Percentiles rank a stretch among this genome's conserved stretches.
Evolutionary conservation across 1,284 basidiomycete genomes (phyloP).

Genomic region (Apiotrichum brassicae): DNA sequence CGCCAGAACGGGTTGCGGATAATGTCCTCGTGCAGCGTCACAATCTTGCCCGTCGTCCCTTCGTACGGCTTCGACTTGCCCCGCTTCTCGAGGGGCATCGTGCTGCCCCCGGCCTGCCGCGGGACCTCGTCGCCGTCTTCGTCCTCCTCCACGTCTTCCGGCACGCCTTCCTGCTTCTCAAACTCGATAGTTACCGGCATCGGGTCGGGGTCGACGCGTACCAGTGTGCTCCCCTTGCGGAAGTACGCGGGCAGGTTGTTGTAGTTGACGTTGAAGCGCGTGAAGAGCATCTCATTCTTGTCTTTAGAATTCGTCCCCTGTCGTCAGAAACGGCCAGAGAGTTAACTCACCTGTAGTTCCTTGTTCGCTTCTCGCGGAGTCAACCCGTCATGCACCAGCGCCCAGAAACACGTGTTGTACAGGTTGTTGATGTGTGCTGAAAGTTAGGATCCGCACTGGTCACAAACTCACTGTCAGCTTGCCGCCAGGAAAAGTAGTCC

Average conservation of each 20-base stretch:
- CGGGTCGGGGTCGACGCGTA: slow-evolving; percentile 50
- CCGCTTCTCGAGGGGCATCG: slow-evolving; percentile 32
- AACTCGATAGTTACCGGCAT: slow-evolving; percentile 1
- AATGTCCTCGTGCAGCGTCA: slow-evolving; percentile 69
- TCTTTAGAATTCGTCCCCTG: slow-evolving; percentile 75
- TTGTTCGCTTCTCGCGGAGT: slow-evolving; percentile 76
- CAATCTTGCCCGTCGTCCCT: slow-evolving; percentile 49
- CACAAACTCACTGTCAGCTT: slow-evolving; percentile 76
- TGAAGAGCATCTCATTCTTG: slow-evolving; percentile 87
- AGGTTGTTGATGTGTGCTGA: slow-evolving; percentile 96
- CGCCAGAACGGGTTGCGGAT: slow-evolving; percentile 77
- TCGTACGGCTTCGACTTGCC: slow-evolving; percentile 43
- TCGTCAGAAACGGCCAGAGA: slow-evolving; percentile 41
- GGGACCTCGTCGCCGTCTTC: not conserved
- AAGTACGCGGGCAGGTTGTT: slow-evolving; percentile 67
- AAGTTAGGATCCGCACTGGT: not conserved
- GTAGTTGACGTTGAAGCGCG: slow-evolving; percentile 80
- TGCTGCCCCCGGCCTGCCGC: not conserved
- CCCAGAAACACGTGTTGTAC: slow-evolving; percentile 96
- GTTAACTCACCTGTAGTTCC: slow-evolving; percentile 56
- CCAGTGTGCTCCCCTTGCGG: slow-evolving; percentile 77
- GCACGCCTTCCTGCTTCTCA: not conserved
- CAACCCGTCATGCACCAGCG: slow-evolving; percentile 72
- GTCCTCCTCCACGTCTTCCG: not conserved
- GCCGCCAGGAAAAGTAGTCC: slow-evolving; percentile 94